These are phyloP conservation scores for Colletotrichum cereale DNA, from an alignment of 2,329 filamentous ascomycete species.

Conservation along the genomic window DNA sequence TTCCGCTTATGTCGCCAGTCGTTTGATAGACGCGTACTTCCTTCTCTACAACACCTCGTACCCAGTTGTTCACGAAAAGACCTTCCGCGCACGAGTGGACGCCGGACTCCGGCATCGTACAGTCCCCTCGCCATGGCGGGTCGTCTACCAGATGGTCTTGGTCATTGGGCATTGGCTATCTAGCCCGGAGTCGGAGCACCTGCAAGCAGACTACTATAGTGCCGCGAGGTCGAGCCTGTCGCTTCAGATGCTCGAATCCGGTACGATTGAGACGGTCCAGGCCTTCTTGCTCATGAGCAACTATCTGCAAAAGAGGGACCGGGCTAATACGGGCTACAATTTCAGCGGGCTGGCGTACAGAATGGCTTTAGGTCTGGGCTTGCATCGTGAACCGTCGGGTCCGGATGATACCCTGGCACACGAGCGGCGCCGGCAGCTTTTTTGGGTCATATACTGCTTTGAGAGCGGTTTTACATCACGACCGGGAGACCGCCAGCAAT, in stretches of 20 bases:
- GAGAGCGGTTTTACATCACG: conserved; percentile 62
- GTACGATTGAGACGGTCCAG: conserved; percentile 60
- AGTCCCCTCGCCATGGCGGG: conserved; percentile 38
- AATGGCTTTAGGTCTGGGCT: conserved; percentile 62
- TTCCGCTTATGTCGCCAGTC: conserved; percentile 35
- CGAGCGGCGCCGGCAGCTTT: conserved; percentile 53
- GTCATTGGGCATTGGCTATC: conserved; percentile 54
- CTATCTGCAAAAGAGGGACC: conserved; percentile 64
- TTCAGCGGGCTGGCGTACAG: conserved; percentile 63
- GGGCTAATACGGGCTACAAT: conserved; percentile 65
- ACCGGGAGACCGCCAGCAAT: conserved; percentile 59
- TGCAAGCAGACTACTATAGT: conserved; percentile 43
- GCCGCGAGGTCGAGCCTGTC: conserved; percentile 52
- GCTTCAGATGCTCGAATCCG: conserved; percentile 58
- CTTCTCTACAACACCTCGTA: conserved; percentile 58
- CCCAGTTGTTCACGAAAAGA: conserved; percentile 60
- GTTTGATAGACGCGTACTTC: conserved; percentile 58
- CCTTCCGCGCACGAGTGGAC: conserved; percentile 53
- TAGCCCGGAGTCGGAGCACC: conserved; percentile 39
- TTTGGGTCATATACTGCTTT: conserved; percentile 58
- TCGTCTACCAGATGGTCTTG: conserved; percentile 50
- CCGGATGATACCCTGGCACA: conserved; percentile 49
- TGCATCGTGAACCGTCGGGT: conserved; percentile 60
- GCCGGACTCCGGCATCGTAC: conserved; percentile 32
- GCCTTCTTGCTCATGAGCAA: conserved; percentile 59